phyloP scores from a whole-genome alignment of 768 basidiomycete species.

The Termitomyces sp. region DNA sequence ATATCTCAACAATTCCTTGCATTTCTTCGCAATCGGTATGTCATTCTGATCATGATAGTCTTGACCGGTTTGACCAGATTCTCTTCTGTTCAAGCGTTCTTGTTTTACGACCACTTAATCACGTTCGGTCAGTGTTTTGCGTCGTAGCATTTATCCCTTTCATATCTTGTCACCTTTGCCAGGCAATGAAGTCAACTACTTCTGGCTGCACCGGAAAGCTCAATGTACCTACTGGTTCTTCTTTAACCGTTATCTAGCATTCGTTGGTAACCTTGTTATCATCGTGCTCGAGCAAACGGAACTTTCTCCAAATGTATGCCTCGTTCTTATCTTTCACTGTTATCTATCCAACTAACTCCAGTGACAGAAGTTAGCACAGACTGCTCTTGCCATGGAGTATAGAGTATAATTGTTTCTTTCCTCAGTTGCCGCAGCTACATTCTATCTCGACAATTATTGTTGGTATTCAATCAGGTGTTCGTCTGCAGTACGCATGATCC shows the following conservation, averaged over 20 bases:
- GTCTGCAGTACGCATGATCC: conserved; percentile 36
- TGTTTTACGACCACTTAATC: conserved; percentile 35
- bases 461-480: conserved; percentile 39
- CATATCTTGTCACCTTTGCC: background rate
- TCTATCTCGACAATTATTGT: conserved; percentile 33
- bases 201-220: conserved; percentile 39
- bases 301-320: conserved; percentile 18
- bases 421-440: conserved; percentile 34
- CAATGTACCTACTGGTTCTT: conserved; percentile 39
- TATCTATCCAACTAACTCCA: background rate
- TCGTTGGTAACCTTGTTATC: conserved; percentile 31
- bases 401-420: background rate
- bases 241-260: conserved; percentile 43
- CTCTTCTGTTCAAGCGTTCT: conserved; percentile 19
- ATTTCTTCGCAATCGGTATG: conserved; percentile 28
- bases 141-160: background rate
- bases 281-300: conserved; percentile 24
- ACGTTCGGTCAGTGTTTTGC: conserved; percentile 23
- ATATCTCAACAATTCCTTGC: conserved; percentile 22
- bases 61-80: background rate
- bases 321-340: background rate
- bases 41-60: background rate
- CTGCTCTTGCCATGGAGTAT: background rate
- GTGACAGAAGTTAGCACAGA: conserved; percentile 9
- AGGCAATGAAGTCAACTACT: conserved; percentile 34